These are phyloP conservation scores for Tricholoma hemisulphureum DNA, from an alignment of 768 basidiomycete species.

Conservation along the genomic window DNA sequence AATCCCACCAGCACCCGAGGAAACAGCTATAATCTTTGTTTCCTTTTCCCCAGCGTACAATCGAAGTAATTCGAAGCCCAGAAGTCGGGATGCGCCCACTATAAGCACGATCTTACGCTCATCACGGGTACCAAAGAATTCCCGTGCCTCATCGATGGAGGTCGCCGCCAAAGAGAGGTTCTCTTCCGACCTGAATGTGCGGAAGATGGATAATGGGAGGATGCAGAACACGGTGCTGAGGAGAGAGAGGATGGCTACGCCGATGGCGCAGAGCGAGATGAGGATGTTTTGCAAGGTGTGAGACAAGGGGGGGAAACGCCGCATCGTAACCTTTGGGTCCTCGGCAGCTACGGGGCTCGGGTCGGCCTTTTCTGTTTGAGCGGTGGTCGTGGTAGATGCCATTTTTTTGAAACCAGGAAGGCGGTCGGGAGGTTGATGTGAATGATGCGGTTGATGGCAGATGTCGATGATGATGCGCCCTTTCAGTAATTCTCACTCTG, in stretches of 20 bases:
- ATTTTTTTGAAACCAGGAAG: neutral
- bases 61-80: neutral
- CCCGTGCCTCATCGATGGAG: neutral
- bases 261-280: neutral
- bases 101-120: neutral
- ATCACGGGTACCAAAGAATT: neutral
- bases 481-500: no score
- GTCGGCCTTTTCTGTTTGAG: neutral
- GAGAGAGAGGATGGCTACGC: neutral
- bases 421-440: neutral
- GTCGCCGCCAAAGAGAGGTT: neutral
- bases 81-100: neutral
- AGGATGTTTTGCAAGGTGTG: neutral
- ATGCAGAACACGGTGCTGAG: neutral
- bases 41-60: neutral
- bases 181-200: neutral
- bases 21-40: neutral
- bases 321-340: neutral
- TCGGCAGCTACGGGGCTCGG: neutral
- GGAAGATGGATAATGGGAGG: neutral
- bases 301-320: neutral
- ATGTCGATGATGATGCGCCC: no score
- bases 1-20: neutral
- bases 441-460: neutral
- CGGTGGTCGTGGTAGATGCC: neutral